Base-by-base conservation (phyloP, 1,139 yeast genomes). In the Yamadazyma sp. region DNA sequence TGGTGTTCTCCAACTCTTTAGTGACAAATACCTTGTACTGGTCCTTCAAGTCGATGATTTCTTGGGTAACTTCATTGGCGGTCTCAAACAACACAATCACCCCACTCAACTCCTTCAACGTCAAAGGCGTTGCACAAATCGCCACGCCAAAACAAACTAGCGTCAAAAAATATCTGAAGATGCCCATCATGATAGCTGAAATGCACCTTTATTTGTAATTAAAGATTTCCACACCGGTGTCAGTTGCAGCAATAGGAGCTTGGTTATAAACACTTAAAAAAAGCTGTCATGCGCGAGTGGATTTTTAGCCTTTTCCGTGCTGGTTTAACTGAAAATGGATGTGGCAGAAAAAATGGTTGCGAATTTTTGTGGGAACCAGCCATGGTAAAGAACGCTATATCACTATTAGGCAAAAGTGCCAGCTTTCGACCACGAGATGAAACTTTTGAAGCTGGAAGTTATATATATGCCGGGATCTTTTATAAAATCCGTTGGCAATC, bases 21-120 rank as follows among this genome's bases (percentile, higher is more conserved):
- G n/a, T 16, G 2, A 44, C 45, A 34, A 28, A 44, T 3, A 25
- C 30, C 16, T 37, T 41, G 31, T 46, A 46, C 14, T 35, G 23
- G 9, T 44, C 33, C 26, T 38, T 44, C 17, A 45, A 29, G 8
- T 36, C 33, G 10, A 41, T 14, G 11, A 44, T 29, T 3, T 23
- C 33, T 8, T 41, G 32, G 14, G 36, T 39, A 4, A 44, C 23
- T 8, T 17, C 35, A 16, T 37, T 29, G 3, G 34, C 39, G 3
- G 46, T 36, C 20, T 43, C 42, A 30, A 45, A 39, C n/a, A 41
- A 14, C 4, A 45, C 14, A 17, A 45, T 41, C 12, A 45, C 33
- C 15, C 44, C 40, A 11, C 31, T 31, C 3, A 38, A 12, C 7
- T 37, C 37, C 9, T 22, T 28, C 9, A 43, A 33, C 6, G 31